These are phyloP conservation scores for Fraxinus cuspidata DNA, from an alignment of 257 asterid genomes.

Conservation along the genomic window DNA sequence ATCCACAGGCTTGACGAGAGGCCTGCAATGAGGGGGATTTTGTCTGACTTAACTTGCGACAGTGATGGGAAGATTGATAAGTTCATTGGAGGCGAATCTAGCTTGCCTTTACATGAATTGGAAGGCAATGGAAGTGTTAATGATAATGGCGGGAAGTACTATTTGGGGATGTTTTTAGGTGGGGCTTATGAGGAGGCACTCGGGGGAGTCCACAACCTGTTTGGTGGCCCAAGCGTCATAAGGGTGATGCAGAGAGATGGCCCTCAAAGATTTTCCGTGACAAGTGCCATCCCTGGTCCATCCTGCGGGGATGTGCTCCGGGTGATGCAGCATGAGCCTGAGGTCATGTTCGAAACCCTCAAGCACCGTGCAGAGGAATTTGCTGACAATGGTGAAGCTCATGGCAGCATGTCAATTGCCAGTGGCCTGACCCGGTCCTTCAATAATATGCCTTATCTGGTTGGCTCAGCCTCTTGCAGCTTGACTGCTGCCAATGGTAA, in stretches of 20 bases:
- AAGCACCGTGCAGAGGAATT: constrained; percentile 79
- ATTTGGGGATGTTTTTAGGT: constrained; percentile 88
- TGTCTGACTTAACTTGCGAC: constrained; percentile 92
- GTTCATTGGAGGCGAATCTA: constrained; percentile 92
- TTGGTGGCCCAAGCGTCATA: constrained; percentile 88
- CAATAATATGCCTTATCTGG: constrained; percentile 86
- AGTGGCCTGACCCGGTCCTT: constrained; percentile 66
- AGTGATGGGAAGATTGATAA: constrained; percentile 89
- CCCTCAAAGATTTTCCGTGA: constrained; percentile 80
- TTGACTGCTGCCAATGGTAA: constrained; percentile 48
- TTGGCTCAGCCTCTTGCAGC: constrained; percentile 48
- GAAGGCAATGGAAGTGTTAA: constrained; percentile 34
- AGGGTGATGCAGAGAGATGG: constrained; percentile 83
- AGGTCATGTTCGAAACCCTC: constrained; percentile 84
- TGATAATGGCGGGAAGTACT: constrained; percentile 47
- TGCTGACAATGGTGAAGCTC: constrained; percentile 31
- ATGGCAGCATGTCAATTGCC: constrained; percentile 22
- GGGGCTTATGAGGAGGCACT: constrained; percentile 98
- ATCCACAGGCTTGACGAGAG: constrained; percentile 79
- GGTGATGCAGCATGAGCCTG: constrained; percentile 91
- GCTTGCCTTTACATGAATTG: constrained; percentile 81
- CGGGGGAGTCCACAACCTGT: constrained; percentile 86
- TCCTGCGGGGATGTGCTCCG: constrained; percentile 82
- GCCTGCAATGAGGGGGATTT: constrained; percentile 62
- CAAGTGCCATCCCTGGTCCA: constrained; percentile 73